Evolutionary conservation across 2,329 filamentous ascomycete species (phyloP).

Genomic region (Aspergillus texensis): DNA sequence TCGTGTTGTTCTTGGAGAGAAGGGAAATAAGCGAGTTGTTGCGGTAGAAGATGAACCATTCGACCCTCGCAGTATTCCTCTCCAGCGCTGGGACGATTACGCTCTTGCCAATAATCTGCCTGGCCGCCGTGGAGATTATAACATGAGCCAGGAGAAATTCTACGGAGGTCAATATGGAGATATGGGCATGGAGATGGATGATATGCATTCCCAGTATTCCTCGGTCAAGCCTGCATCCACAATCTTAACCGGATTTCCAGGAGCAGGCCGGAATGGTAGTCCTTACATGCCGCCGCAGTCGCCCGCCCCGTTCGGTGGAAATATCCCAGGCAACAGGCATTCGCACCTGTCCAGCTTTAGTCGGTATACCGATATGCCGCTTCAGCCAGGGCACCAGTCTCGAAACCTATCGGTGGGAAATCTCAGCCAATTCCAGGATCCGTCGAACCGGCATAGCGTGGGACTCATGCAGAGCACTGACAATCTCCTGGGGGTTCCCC

Average conservation of each 20-base stretch:
- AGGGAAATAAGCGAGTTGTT: constrained; percentile 86
- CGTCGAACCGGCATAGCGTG: constrained; percentile 45
- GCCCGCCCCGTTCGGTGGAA: constrained; percentile 69
- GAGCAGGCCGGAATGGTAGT: constrained; percentile 55
- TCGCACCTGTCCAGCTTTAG: constrained; percentile 71
- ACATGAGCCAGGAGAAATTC: constrained; percentile 64
- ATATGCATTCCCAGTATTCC: constrained; percentile 95
- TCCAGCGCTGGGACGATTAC: constrained; percentile 98
- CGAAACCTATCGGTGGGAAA: constrained; percentile 65
- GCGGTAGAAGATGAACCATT: constrained; percentile 82
- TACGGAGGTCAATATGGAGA: constrained; percentile 69
- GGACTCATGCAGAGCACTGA: constrained; percentile 49
- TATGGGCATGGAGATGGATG: constrained; percentile 87
- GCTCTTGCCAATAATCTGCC: constrained; percentile 83
- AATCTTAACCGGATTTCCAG: constrained; percentile 80
- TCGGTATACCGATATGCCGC: constrained; percentile 65
- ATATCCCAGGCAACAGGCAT: constrained; percentile 56
- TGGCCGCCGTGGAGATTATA: constrained; percentile 74
- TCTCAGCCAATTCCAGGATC: constrained; percentile 51
- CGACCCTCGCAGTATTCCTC: constrained; percentile 87
- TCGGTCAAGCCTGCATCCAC: constrained; percentile 85
- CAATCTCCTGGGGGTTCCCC: constrained; percentile 44
- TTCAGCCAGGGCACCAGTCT: constrained; percentile 41
- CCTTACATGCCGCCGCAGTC: constrained; percentile 83
- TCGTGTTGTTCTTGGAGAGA: constrained; percentile 93